Percentiles rank a stretch among this genome's conserved stretches.
These are phyloP conservation scores for Wallacemonas sp. DNA, from an alignment of 208 protist genomes.

Conservation along the genomic window DNA sequence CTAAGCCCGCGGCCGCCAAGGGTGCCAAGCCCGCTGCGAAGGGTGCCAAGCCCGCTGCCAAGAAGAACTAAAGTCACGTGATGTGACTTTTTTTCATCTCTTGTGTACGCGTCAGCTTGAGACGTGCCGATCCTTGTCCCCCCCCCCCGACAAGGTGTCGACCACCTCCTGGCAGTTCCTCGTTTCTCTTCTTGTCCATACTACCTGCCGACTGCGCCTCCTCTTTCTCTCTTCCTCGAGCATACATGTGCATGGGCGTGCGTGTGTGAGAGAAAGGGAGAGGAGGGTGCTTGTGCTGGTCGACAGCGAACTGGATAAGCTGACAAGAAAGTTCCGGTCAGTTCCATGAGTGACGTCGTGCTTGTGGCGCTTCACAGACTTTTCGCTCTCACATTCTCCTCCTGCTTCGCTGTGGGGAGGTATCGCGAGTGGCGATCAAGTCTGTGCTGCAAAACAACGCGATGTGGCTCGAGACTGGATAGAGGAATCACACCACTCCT, in stretches of 20 bases:
- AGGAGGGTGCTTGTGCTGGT: not conserved
- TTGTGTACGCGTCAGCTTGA: not conserved
- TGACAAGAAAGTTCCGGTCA: constrained; percentile 36
- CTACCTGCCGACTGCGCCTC: no score
- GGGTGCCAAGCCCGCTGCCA: constrained; percentile 12
- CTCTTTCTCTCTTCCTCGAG: no score
- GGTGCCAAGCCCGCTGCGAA: constrained; percentile 1
- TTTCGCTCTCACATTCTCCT: not conserved
- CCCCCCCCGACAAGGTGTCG: no score
- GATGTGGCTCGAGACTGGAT: constrained; percentile 18
- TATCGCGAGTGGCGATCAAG: constrained; percentile 2
- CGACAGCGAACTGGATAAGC: not conserved
- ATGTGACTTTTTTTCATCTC: not conserved
- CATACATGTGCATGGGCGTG: not conserved
- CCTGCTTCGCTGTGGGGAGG: not conserved
- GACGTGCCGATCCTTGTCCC: no score
- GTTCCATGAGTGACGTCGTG: constrained; percentile 1
- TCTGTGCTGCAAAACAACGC: not conserved
- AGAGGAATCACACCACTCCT: constrained; percentile 16
- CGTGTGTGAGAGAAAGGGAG: not conserved
- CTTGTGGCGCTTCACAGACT: not conserved
- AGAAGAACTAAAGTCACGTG: constrained; percentile 23
- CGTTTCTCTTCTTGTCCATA: constrained; percentile 10
- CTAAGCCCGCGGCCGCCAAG: constrained; percentile 5
- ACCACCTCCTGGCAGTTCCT: constrained; percentile 12